Evolutionary conservation across 495 filamentous ascomycete genomes (phyloP), one percentile per base, ranked within the genome.

Genomic region (Achaetomiella virescens): DNA sequence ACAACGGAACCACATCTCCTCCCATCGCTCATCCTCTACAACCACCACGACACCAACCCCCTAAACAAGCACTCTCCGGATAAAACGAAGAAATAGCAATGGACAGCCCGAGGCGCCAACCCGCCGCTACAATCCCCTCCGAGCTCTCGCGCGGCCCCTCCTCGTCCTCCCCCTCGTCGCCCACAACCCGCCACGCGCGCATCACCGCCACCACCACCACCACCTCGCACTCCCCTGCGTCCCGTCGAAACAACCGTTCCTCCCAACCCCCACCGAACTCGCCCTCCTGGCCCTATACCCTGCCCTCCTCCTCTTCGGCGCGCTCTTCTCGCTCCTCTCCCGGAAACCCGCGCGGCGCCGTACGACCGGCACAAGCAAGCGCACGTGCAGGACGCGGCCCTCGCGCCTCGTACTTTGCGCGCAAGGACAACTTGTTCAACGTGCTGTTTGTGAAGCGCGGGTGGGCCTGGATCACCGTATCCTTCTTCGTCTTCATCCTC

Each of bases 381-480:
- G 14, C 80, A 89, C 70, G 48, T 55, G 1, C 66, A 70, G 22
- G 74, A 75, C 27, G 71, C 78, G 20, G 68, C 87, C 56, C 86
- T 88, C 40, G 69, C 87, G 55, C 86, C 89, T 87, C 85, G 63
- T 97, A 96, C 78, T 98, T 97, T 70, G 91, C 91, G 36, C 83
- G 84, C 38, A 98, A 97, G 66, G 75, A 82, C 61, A 98, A 98
- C 73, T 52, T 97, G 55, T 84, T 96, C 78, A 98, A 98, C 69
- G 57, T 84, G 43, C 78, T 88, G 58, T 97, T 98, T 59, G 93
- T 98, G 60, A 98, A 98, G 75, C 78, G 87, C 45, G 93, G 90
- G 46, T 98, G 93, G 93, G 76, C 86, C 31, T 98, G 93, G 93
- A 82, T 87, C 20, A 89, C 88, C 0, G 57, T 78, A 21, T 82